Evolutionary conservation across 768 basidiomycete species (phyloP).

Genomic region (Tylopilus intermedius): DNA sequence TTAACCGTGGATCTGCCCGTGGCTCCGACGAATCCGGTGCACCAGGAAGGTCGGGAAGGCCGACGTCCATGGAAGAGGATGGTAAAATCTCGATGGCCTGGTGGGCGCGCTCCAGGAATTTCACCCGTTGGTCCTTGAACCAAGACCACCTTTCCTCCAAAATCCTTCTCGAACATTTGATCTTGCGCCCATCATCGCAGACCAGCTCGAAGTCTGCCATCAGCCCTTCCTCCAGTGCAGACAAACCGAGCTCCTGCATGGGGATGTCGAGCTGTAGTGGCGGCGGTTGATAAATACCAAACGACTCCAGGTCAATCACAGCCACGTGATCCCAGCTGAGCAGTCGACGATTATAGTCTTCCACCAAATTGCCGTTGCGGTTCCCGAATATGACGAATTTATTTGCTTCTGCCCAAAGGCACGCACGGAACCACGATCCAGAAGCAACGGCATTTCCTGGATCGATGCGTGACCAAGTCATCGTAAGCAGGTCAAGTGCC

Average conservation of each 20-base stretch:
- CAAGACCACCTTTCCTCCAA: slow-evolving; percentile 93
- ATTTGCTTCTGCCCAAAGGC: slow-evolving; percentile 80
- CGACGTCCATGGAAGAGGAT: slow-evolving; percentile 53
- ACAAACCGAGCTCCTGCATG: slow-evolving; percentile 82
- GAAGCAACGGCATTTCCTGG: slow-evolving; percentile 78
- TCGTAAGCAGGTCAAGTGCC: slow-evolving; percentile 80
- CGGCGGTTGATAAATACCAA: slow-evolving; percentile 92
- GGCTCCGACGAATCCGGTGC: slow-evolving; percentile 43
- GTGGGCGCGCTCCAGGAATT: slow-evolving; percentile 54
- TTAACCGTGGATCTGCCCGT: slow-evolving; percentile 72
- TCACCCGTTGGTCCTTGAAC: slow-evolving; percentile 72
- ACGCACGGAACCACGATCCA: slow-evolving; percentile 94
- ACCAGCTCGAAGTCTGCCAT: slow-evolving; percentile 90
- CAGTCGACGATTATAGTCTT: slow-evolving; percentile 87
- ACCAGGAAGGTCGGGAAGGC: slow-evolving; percentile 58
- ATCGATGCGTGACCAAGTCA: slow-evolving; percentile 86
- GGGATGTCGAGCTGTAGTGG: slow-evolving; percentile 55
- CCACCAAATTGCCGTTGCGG: slow-evolving; percentile 77
- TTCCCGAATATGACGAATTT: slow-evolving; percentile 91
- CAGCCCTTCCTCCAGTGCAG: slow-evolving; percentile 73
- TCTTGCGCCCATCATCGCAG: slow-evolving; percentile 83
- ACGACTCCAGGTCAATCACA: slow-evolving; percentile 87
- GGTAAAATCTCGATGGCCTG: slow-evolving; percentile 57
- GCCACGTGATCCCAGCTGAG: slow-evolving; percentile 91
- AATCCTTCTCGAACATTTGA: slow-evolving; percentile 78